phyloP scores from a whole-genome alignment of 2,329 filamentous ascomycete species.

The Beauveria sp. region DNA sequence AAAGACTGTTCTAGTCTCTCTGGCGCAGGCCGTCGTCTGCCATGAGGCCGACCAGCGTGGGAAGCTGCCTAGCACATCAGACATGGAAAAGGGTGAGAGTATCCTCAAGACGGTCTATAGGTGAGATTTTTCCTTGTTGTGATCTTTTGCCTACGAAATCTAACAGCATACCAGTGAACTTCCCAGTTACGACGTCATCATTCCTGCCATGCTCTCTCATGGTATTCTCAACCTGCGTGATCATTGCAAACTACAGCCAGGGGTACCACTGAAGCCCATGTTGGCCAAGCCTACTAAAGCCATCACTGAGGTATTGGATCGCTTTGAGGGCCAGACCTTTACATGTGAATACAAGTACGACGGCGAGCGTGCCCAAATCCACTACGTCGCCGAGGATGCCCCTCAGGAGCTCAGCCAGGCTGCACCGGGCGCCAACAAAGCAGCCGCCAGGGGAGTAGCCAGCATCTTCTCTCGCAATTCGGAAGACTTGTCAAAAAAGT shows the following conservation, averaged over 20 bases:
- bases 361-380: constrained; percentile 95
- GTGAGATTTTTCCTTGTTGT: constrained; percentile 32
- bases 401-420: constrained; percentile 60
- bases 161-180: constrained; percentile 61
- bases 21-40: constrained; percentile 80
- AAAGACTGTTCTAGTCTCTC: constrained; percentile 79
- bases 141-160: constrained; percentile 2
- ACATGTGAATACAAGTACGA: constrained; percentile 99
- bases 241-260: constrained; percentile 84
- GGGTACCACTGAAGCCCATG: constrained; percentile 96
- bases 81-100: constrained; percentile 76
- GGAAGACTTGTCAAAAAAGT: constrained; percentile 94
- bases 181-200: constrained; percentile 89
- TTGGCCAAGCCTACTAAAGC: constrained; percentile 97
- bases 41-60: constrained; percentile 71
- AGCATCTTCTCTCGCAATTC: constrained; percentile 97
- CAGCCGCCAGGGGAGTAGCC: constrained; percentile 64
- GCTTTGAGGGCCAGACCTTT: constrained; percentile 90
- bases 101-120: constrained; percentile 87
- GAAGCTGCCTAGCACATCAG: constrained; percentile 62
- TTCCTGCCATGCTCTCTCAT: constrained; percentile 79
- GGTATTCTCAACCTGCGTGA: constrained; percentile 78
- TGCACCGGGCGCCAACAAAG: constrained; percentile 52
- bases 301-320: constrained; percentile 93
- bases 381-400: constrained; percentile 83